These are phyloP conservation scores for Clavispora vitiphila DNA, from an alignment of 805 yeast species.

Conservation along the genomic window DNA sequence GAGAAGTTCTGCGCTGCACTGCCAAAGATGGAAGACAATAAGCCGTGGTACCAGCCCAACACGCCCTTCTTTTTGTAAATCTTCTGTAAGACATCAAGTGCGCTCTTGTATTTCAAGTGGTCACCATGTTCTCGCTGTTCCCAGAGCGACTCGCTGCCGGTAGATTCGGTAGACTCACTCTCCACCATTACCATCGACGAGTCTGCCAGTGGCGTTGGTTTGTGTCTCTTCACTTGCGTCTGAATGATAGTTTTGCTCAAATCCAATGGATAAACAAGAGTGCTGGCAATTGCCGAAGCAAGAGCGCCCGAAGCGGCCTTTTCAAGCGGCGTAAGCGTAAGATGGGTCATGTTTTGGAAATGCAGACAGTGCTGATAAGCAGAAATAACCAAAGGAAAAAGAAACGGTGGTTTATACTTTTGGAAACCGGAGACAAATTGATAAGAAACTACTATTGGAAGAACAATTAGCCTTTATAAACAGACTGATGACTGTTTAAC, in stretches of 20 bases:
- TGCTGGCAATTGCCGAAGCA: conserved; percentile 76
- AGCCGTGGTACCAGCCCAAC: conserved; percentile 67
- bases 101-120: conserved; percentile 45
- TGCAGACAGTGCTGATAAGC: not conserved
- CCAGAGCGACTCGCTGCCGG: conserved; percentile 18
- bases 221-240: conserved; percentile 48
- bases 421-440: no score
- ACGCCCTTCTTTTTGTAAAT: conserved; percentile 59
- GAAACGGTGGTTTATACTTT: not conserved
- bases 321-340: conserved; percentile 55
- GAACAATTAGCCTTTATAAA: not conserved
- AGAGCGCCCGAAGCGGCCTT: conserved; percentile 79
- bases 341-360: not conserved
- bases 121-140: conserved; percentile 13
- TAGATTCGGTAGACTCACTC: conserved; percentile 4
- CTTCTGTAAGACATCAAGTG: conserved; percentile 57
- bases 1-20: conserved; percentile 76
- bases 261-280: conserved; percentile 77
- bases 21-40: conserved; percentile 61
- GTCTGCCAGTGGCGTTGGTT: not conserved
- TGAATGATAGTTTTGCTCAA: conserved; percentile 72
- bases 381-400: not conserved
- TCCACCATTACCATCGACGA: conserved; percentile 6
- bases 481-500: no score
- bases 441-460: not conserved